Evolutionary conservation across 768 basidiomycete species (phyloP), one percentile per base, ranked within the genome.

Genomic region (Chalciporus piperatus): DNA sequence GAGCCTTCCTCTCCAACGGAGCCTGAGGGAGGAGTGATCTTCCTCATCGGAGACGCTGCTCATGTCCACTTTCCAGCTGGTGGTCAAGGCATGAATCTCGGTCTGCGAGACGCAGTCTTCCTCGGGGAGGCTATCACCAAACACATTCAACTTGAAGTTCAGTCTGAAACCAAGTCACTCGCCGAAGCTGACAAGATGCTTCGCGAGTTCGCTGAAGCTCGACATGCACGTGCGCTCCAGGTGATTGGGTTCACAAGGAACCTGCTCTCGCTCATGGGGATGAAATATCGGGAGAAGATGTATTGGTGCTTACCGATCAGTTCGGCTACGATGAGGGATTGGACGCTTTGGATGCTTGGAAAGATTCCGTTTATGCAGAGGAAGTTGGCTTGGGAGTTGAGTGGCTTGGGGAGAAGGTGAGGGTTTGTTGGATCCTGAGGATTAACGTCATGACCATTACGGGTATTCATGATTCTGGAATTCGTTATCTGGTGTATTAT

Each of bases 31-130:
- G 59, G 57, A 0, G 59, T 22, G 0, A 51, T 70, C 33, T 9
- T 69, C 28, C 59, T 79, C 42, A 43, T 76, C 2, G 77, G 76
- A 1, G 77, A 79, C 54, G 79, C 80, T 1, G 81, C 80, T 17
- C 72, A 78, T 20, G 74, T 80, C 44, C 81, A 81, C 48, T 77
- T 80, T 1, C 80, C 81, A 4, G 70, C 73, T 1, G 80, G 81
- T 2, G 81, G 81, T 0, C 81, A 82, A 54, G 81, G 81, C 7
- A 79, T 83, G 80, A 81, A 81, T 52, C 73, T 82, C 20, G 80
- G 80, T 9, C 60, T 83, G 20, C 73, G 81, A 11, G 81, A 82
- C 49, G 79, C 76, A 1, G 56, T 80, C 13, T 67, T 70, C 41
- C 67, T 82, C 12, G 79, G 74, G 4, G 70, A 75, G 14, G 70